phyloP scores from a whole-genome alignment of 768 basidiomycete species.

The Lepiota subincarnata region DNA sequence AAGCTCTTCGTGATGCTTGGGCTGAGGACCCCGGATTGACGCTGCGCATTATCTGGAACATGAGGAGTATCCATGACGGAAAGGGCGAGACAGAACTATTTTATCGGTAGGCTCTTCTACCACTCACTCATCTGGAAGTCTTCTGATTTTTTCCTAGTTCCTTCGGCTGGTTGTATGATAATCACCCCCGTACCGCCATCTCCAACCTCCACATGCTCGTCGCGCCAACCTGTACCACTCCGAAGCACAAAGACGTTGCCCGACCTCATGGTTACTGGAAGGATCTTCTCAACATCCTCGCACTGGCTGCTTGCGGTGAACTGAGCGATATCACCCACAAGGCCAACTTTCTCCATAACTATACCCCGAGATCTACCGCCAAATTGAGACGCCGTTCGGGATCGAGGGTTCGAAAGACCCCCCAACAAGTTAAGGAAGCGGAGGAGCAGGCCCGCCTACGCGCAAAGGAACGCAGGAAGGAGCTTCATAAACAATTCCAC shows the following conservation, averaged over 20 bases:
- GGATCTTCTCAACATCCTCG: conserved; percentile 66
- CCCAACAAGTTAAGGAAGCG: conserved; percentile 15
- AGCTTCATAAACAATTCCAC: conserved; percentile 24
- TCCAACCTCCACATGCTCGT: conserved; percentile 52
- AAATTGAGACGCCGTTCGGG: neutral
- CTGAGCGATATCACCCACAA: conserved; percentile 26
- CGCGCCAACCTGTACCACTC: conserved; percentile 40
- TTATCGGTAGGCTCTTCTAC: conserved; percentile 37
- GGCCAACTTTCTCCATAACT: conserved; percentile 28
- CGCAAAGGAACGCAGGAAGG: conserved; percentile 22
- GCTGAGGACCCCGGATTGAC: conserved; percentile 53
- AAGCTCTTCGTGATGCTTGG: conserved; percentile 49
- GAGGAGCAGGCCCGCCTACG: conserved; percentile 1
- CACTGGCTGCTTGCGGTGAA: conserved; percentile 52
- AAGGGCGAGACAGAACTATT: conserved; percentile 58
- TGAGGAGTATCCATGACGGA: conserved; percentile 68
- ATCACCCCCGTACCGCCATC: conserved; percentile 70
- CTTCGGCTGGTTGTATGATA: conserved; percentile 64
- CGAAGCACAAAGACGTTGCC: conserved; percentile 24
- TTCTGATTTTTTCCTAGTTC: conserved; percentile 27
- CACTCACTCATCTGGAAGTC: neutral
- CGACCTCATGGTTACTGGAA: conserved; percentile 69
- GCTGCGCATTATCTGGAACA: conserved; percentile 62
- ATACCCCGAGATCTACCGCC: conserved; percentile 10
- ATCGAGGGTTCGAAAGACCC: conserved; percentile 15